Conservation (phyloP, 192 early-diverging fungal genomes). For the Tieghemiomyces parasiticus region DNA sequence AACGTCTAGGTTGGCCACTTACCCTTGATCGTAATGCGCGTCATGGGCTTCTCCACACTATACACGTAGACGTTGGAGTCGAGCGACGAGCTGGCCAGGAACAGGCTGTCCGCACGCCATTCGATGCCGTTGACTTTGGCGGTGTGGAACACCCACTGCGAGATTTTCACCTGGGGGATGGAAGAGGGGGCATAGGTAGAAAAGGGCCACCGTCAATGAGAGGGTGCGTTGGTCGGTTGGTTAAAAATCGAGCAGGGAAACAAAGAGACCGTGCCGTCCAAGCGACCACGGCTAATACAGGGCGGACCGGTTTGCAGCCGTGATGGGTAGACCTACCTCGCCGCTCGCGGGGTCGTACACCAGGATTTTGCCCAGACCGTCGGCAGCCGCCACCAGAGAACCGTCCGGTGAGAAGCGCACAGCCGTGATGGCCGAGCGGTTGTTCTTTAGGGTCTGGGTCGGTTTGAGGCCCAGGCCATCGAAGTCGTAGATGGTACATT, state of each 20-base stretch:
- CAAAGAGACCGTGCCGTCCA: no score
- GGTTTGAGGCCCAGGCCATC: no score
- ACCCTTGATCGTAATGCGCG: slow-evolving; percentile 54
- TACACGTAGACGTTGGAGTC: slow-evolving; percentile 89
- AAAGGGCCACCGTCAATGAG: no score
- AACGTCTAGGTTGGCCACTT: background rate
- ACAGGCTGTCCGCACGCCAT: slow-evolving; percentile 62
- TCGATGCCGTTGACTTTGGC: slow-evolving; percentile 66
- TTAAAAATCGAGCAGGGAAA: no score
- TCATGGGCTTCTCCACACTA: slow-evolving; percentile 64
- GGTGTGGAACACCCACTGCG: slow-evolving; percentile 80
- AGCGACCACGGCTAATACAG: no score
- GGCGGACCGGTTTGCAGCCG: no score
- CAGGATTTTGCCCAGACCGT: slow-evolving; percentile 62
- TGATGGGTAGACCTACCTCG: no score
- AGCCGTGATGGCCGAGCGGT: slow-evolving; percentile 57
- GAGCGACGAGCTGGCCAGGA: slow-evolving; percentile 64
- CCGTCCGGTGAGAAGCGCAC: slow-evolving; percentile 66
- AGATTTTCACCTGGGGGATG: slow-evolving; percentile 30
- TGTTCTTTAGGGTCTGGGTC: slow-evolving; percentile 19
- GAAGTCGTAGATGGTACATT: no score
- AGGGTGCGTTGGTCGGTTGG: no score
- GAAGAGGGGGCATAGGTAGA: slow-evolving; percentile 28
- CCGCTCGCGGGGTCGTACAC: slow-evolving; percentile 46
- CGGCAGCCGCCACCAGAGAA: slow-evolving; percentile 59